A percentile compares a stretch with the other conserved stretches of the same genome.
Conservation (phyloP, 2,329 filamentous ascomycete species). For the Stachybotrys echinatus region DNA sequence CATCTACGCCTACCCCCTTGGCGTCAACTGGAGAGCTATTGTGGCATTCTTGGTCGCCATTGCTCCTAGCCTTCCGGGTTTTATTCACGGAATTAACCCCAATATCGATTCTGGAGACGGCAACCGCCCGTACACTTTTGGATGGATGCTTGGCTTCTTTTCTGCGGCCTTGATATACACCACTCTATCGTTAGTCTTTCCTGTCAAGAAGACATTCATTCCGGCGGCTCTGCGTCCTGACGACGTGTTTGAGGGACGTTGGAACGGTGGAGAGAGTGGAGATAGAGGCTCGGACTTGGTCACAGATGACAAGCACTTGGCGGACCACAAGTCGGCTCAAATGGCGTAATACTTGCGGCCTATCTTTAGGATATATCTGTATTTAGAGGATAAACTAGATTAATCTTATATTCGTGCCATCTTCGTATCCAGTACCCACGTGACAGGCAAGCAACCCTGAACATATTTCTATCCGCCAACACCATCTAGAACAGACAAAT, state of each 20-base stretch:
- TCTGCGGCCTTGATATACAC: background rate
- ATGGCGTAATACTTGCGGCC: background rate
- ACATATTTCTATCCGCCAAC: no score
- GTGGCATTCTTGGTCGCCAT: constrained; percentile 23
- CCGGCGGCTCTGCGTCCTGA: background rate
- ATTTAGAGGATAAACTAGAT: no score
- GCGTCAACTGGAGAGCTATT: constrained; percentile 22
- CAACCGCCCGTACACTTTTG: background rate
- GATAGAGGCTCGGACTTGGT: background rate
- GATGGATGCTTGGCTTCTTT: constrained; percentile 1
- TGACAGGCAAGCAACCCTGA: no score
- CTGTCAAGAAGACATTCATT: background rate
- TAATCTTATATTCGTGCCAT: no score
- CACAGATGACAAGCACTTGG: background rate
- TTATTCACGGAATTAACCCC: constrained; percentile 8
- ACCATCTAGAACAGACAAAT: no score
- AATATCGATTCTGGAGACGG: background rate
- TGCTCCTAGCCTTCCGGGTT: constrained; percentile 26
- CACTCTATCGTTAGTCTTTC: background rate
- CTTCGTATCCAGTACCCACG: no score
- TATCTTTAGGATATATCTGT: no score
- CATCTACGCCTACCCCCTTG: constrained; percentile 24
- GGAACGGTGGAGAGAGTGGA: background rate
- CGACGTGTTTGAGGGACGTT: constrained; percentile 1
- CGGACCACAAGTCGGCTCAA: background rate